Base-by-base conservation (phyloP, 495 filamentous ascomycete genomes). In the Daldinia caldariorum region DNA sequence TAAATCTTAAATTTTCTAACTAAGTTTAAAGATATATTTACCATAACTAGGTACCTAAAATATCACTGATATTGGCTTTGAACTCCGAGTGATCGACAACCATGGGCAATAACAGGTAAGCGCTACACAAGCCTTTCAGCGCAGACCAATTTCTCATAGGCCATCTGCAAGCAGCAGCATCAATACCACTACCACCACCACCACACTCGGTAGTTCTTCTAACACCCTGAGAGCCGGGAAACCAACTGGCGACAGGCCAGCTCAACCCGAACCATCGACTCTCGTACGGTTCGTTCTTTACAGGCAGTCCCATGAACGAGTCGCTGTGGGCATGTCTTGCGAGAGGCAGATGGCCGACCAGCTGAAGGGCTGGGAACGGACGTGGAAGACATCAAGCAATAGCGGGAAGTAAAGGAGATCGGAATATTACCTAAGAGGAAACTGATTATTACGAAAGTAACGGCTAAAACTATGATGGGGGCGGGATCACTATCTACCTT, bases 51-150 rank as follows among this genome's bases (percentile, higher is more conserved):
- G n/a, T n/a, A n/a, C n/a, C n/a, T n/a, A n/a, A n/a, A 47, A 22
- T 22, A 47, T 20, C 16, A 18, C 32, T 12, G 1, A 20, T 38
- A 34, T 14, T 18, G 9, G 32, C 0, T 39, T 32, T 38, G 35
- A 13, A 39, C 35, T 9, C 16, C 47, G 9, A 13, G 60, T 26
- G 3, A 49, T 18, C 18, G 12, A 16, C 26, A 12, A 63, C 10
- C 16, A 69, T 69, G 60, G 55, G 7, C 12, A 69, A 63, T 26
- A 3, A 54, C 29, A 60, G 43, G 60, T 69, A 51, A 60, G 60
- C 8, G 13, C 14, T 22, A n/a, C 18, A 61, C 3, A 37, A 29
- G 32, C 18, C 6, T 29, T 58, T 4, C 10, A 58, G n/a, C 22
- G 47, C 2, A 60, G n/a, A 1, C 0, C 34, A 35, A 35, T 18